Base-by-base conservation (phyloP, 2,329 filamentous ascomycete species). In the Cladosporium austrohemisphaericum region DNA sequence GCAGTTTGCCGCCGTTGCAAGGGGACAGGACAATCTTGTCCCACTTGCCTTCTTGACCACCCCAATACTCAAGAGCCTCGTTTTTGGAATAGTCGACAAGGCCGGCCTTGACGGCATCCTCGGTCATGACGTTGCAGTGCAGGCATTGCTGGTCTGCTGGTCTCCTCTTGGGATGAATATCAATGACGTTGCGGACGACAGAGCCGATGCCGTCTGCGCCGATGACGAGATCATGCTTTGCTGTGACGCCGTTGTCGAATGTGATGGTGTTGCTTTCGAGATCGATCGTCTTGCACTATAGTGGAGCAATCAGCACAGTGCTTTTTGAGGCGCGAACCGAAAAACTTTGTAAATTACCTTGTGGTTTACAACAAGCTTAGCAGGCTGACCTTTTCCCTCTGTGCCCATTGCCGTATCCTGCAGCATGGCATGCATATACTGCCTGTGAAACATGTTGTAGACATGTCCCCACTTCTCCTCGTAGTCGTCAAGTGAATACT, bases 1-100 rank as follows among this genome's bases (percentile, higher is more conserved):
- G 71, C 2, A 85, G 68, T 52, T 77, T 77, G 46, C 83, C 82
- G 18, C 76, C 77, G 59, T 85, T 83, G 68, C 84, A 86, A 4
- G 83, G 81, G 0, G 81, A 85, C 2, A 86, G 70, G 4, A 86
- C 83, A 51, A 87, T 86, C 72, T 86, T 87, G 65, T 85, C 79
- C 73, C 72, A 80, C 40, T 52, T 56, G 59, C 79, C 80, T 49
- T 82, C 78, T 45, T 81, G 76, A 1, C 84, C 84, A 20, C 84
- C 84, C 83, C 83, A 86, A 70, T 85, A 86, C 64, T 87, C 80
- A 0, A 87, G 70, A 0, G 82, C 83, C 20, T 64, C 71, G 66
- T 86, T 64, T 26, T 74, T 60, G 0, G 80, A 80, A 65, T 84
- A 85, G 61, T 86, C 80, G 25, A 80, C 74, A 0, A 86, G 73